phyloP scores from a whole-genome alignment of 192 early-diverging fungal species.

The Backusella morwellensis region DNA sequence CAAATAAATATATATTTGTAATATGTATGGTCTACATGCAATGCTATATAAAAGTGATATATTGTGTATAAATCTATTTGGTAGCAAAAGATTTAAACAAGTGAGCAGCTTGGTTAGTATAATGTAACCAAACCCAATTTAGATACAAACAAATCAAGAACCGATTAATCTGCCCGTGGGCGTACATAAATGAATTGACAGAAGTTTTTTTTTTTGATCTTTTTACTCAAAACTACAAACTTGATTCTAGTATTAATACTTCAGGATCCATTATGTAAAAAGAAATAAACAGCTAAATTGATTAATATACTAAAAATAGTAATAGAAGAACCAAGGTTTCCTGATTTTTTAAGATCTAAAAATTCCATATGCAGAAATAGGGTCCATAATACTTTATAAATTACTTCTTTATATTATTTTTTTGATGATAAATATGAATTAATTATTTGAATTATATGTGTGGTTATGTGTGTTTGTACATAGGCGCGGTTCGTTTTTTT shows the following conservation, averaged over 20 bases:
- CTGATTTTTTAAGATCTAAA: neutral
- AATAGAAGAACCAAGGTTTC: neutral
- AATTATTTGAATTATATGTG: neutral
- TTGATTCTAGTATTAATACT: neutral
- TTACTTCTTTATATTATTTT: neutral
- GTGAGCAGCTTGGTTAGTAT: neutral
- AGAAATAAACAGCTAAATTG: neutral
- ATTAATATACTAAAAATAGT: neutral
- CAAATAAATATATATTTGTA: neutral
- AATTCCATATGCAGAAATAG: neutral
- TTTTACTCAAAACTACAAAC: neutral
- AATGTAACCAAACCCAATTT: neutral
- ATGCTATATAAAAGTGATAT: neutral
- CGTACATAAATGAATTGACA: neutral
- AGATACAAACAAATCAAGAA: neutral
- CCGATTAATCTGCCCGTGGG: neutral
- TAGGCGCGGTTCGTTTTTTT: neutral
- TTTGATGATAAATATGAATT: neutral
- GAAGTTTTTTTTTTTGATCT: neutral
- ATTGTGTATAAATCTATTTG: neutral
- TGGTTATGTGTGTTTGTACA: neutral
- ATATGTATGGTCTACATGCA: no score
- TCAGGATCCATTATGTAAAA: neutral
- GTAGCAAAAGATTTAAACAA: neutral
- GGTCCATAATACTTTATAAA: neutral